Conservation (phyloP, 805 yeast species). For the Ogataea dorogensis region DNA sequence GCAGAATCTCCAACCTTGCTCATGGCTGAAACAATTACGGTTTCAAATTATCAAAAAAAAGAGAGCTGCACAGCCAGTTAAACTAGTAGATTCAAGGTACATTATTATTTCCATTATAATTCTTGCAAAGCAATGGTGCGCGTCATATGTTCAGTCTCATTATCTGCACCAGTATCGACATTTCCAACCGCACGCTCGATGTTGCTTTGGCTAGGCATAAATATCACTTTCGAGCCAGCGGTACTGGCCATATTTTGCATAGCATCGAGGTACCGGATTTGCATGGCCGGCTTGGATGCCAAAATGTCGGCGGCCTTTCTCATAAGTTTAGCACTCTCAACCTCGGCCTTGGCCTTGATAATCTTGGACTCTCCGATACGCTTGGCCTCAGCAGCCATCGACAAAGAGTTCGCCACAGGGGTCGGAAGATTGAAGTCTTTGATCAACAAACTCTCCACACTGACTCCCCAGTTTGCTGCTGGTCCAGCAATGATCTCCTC, state of each 20-base stretch:
- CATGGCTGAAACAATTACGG: constrained; percentile 11
- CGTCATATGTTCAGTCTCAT: constrained; percentile 8
- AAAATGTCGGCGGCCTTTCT: constrained; percentile 76
- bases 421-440: constrained; percentile 60
- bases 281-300: constrained; percentile 75
- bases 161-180: constrained; percentile 14
- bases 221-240: constrained; percentile 65
- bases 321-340: constrained; percentile 72
- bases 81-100: constrained; percentile 2
- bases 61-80: constrained; percentile 8
- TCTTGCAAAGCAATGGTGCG: constrained; percentile 16
- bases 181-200: constrained; percentile 30
- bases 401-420: constrained; percentile 56
- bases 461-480: constrained; percentile 69
- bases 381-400: constrained; percentile 74
- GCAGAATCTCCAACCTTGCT: constrained; percentile 14
- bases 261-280: constrained; percentile 75
- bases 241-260: constrained; percentile 68
- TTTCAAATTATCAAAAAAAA: constrained; percentile 6
- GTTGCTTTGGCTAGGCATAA: constrained; percentile 58
- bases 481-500: constrained; percentile 59
- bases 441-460: constrained; percentile 63
- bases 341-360: constrained; percentile 73
- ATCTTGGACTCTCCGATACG: constrained; percentile 76
- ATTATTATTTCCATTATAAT: background rate